Evolutionary conservation across 345 rosid genomes (phyloP), one percentile per base, ranked within the genome.

Genomic region (Euphorbia tirucalli): DNA sequence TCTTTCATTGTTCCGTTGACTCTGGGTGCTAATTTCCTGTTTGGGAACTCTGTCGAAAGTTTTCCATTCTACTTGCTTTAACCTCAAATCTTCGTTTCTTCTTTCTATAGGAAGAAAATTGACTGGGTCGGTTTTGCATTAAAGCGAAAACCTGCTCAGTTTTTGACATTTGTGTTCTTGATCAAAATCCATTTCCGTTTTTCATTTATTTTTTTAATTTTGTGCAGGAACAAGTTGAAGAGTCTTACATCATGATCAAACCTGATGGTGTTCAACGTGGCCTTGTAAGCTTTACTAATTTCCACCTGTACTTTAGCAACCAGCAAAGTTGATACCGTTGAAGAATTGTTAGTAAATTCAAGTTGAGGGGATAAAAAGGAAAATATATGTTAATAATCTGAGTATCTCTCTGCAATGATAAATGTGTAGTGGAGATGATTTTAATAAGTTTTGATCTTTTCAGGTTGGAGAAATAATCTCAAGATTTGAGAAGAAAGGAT

Each of bases 401-500:
- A 35, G 4, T 35, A n/a, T n/a, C n/a, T n/a, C n/a, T n/a, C n/a
- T n/a, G n/a, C n/a, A n/a, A n/a, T n/a, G n/a, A n/a, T n/a, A n/a
- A n/a, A 54, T n/a, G 2, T 61, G 43, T 31, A 19, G 32, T 49
- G 28, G 32, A 71, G 18, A 60, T 61, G 68, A 10, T 25, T 49
- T 74, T 66, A 24, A 13, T 62, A n/a, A 9, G 22, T 58, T 74
- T 1, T 39, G 58, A 62, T 64, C 15, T 48, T 77, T 68, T 61
- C 81, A 93, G 98, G 97, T 92, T 68, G 99, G 99, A 65, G 99
- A 94, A 85, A 85, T 94, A 66, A 89, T 94, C 70, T 90, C 97
- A 24, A 89, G 97, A 74, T 95, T 94, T 75, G 97, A 94, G 91
- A 92, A 84, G 85, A 94, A 94, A 78, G 97, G 98, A 27, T 93